These are phyloP conservation scores for Penicillium arizonense DNA, from an alignment of 495 filamentous ascomycete species.

Conservation along the genomic window DNA sequence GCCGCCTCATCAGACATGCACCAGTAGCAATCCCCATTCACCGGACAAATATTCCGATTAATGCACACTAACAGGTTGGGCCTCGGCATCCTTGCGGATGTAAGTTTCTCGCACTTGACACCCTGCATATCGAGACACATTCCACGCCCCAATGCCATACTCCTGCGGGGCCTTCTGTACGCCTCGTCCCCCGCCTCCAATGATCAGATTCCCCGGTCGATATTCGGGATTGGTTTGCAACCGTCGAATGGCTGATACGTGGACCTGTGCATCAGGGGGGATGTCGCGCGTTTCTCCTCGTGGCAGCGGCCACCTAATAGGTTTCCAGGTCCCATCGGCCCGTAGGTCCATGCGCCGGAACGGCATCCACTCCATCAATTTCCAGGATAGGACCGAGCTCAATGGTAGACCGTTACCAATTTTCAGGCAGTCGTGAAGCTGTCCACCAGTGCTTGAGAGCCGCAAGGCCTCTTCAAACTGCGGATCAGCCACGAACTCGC, in stretches of 20 bases:
- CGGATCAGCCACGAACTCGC: too few relatives aligned
- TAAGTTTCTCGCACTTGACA: too few relatives aligned
- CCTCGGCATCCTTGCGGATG: too few relatives aligned
- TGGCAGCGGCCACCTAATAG: slow-evolving; percentile 20
- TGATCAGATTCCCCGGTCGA: slow-evolving; percentile 52
- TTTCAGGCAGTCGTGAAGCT: slow-evolving; percentile 64
- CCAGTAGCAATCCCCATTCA: too few relatives aligned
- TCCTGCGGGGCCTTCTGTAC: too few relatives aligned
- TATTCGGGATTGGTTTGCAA: slow-evolving; percentile 59
- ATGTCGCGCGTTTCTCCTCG: slow-evolving; percentile 17
- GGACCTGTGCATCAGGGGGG: slow-evolving; percentile 15
- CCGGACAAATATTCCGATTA: too few relatives aligned
- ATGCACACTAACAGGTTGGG: too few relatives aligned
- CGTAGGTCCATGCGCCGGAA: slow-evolving; percentile 69
- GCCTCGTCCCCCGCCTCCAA: neutral
- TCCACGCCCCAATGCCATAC: too few relatives aligned
- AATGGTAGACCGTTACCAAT: slow-evolving; percentile 54
- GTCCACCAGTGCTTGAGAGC: slow-evolving; percentile 47
- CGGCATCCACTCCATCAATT: slow-evolving; percentile 71
- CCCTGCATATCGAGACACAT: too few relatives aligned
- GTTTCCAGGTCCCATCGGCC: slow-evolving; percentile 27
- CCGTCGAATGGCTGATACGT: slow-evolving; percentile 56
- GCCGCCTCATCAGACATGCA: too few relatives aligned
- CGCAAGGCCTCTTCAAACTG: slow-evolving; percentile 8
- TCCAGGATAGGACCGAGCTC: slow-evolving; percentile 60